Conservation (phyloP, 2,329 filamentous ascomycete species). For the Cercospora sp. region DNA sequence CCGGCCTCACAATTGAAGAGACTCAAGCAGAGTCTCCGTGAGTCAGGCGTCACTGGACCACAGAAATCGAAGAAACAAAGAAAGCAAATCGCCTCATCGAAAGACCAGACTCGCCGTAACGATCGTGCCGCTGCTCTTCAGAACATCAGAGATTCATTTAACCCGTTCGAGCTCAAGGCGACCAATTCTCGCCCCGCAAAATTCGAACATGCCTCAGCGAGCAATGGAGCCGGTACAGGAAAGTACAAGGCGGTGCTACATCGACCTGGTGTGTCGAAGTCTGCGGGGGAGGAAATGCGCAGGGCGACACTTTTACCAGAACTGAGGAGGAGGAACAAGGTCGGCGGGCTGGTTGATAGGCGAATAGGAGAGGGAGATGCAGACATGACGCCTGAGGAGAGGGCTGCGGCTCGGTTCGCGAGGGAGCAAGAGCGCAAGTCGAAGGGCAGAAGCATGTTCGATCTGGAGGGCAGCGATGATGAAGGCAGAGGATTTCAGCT, state of each 20-base stretch:
- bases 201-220: slow-evolving; percentile 63
- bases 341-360: slow-evolving; percentile 87
- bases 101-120: slow-evolving; percentile 62
- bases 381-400: slow-evolving; percentile 88
- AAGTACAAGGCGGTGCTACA: slow-evolving; percentile 61
- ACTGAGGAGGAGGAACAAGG: slow-evolving; percentile 84
- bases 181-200: slow-evolving; percentile 67
- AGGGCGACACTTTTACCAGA: slow-evolving; percentile 83
- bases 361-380: slow-evolving; percentile 96
- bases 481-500: slow-evolving; percentile 54
- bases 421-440: slow-evolving; percentile 78
- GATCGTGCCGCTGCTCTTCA: slow-evolving; percentile 77
- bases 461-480: slow-evolving; percentile 81
- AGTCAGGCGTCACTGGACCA: slow-evolving; percentile 85
- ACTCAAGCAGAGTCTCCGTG: slow-evolving; percentile 84
- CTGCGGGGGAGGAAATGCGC: slow-evolving; percentile 82
- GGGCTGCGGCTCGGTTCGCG: slow-evolving; percentile 87
- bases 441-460: slow-evolving; percentile 79
- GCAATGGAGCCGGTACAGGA: slow-evolving; percentile 44
- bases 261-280: slow-evolving; percentile 80
- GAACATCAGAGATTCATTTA: slow-evolving; percentile 91
- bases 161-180: slow-evolving; percentile 88
- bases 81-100: slow-evolving; percentile 44
- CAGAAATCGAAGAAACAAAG: slow-evolving; percentile 96
- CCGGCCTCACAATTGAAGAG: slow-evolving; percentile 95